A percentile compares a stretch with the other conserved stretches of the same genome.
Evolutionary conservation across 1,139 yeast genomes (phyloP).

Genomic region (Magnusiomyces tetraspermus): DNA sequence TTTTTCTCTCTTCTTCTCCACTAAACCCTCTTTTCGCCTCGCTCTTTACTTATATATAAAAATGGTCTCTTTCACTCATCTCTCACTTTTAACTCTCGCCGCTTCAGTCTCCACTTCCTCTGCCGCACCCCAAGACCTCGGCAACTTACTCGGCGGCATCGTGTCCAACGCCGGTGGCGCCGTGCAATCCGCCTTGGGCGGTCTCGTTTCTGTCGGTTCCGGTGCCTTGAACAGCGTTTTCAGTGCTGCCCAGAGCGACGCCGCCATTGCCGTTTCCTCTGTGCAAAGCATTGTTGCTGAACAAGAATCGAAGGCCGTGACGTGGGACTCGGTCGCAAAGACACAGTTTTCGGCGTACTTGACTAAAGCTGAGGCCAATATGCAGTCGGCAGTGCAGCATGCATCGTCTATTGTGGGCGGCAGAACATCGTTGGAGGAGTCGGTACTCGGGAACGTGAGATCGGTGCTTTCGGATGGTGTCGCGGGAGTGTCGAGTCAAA

Average conservation of each 20-base stretch:
- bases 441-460: background rate
- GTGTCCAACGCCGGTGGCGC: background rate
- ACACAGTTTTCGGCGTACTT: background rate
- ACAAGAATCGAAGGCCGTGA: constrained; percentile 40
- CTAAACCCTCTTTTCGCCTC: too few species aligned
- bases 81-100: background rate
- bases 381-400: background rate
- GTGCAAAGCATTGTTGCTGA: constrained; percentile 23
- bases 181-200: background rate
- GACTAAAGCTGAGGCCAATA: background rate
- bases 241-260: background rate
- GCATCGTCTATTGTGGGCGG: background rate
- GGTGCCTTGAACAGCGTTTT: background rate
- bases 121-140: background rate
- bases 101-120: background rate
- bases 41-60: too few species aligned
- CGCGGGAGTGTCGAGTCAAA: background rate
- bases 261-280: background rate
- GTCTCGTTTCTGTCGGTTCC: background rate
- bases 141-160: background rate
- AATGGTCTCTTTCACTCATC: too few species aligned
- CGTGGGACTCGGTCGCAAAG: constrained; percentile 22
- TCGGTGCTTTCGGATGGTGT: background rate
- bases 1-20: background rate
- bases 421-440: background rate